Base-by-base conservation (phyloP, 2,329 filamentous ascomycete species). In the Colletotrichum sublineola region DNA sequence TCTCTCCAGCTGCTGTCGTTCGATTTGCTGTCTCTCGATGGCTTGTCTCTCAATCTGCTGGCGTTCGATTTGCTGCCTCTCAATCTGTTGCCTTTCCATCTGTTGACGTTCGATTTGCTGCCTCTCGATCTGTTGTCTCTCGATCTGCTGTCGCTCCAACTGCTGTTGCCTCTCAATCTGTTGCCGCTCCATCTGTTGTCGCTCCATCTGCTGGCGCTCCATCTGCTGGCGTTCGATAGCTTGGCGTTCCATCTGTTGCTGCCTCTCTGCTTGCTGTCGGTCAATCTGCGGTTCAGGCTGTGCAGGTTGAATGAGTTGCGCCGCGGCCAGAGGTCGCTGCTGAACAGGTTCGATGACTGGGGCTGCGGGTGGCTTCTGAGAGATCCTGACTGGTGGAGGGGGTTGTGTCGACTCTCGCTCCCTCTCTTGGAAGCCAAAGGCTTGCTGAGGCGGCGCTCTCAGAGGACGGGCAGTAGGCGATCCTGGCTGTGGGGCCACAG, bases 351-450 rank as follows among this genome's bases (percentile, higher is more conserved):
- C 83, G 33, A 78, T 69, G 12, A 79, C 77, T 1, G 81, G 76
- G 48, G 79, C 76, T 15, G 75, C 71, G 4, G 81, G 75, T 5
- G 80, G 76, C 75, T 86, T 85, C 63, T 84, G 83, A 4, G 84
- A 80, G 56, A 84, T 78, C 4, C 84, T 82, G 18, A 83, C 79
- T 48, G 82, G 77, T 29, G 83, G 81, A 63, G 79, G 80, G 24
- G 78, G 78, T 63, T 80, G 81, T n/a, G 74, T 60, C 14, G 76
- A 57, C 29, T 83, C 82, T 53, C 75, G 75, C 57, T 86, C 85
- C 60, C 83, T 81, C 40, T 88, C 86, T 6, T 81, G 79, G 73
- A 86, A 87, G 6, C 82, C 80, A 72, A 86, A 87, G 8, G 67
- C 55, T 20, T 79, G 77, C 36, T 80, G 81, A 24, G 79, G 74